Conservation (phyloP, 257 asterid species). For the Osmanthus fragrans region DNA sequence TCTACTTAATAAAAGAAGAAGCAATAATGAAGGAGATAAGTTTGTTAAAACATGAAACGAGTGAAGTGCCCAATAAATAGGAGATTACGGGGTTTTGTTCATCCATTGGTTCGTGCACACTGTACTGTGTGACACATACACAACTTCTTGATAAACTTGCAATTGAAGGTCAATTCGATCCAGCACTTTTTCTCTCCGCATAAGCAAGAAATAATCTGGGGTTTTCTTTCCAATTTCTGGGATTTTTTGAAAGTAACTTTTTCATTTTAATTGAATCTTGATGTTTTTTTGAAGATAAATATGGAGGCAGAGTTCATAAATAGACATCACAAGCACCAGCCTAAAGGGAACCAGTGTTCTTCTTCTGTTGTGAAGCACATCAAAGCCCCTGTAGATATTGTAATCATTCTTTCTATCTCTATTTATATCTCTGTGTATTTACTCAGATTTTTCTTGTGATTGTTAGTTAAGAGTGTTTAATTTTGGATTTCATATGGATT, state of each 20-base stretch:
- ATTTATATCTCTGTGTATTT: neutral
- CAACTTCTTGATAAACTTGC: conserved; percentile 6
- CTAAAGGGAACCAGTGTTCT: conserved; percentile 61
- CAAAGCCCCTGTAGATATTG: conserved; percentile 89
- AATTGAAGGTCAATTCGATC: neutral
- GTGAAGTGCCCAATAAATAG: conserved; percentile 25
- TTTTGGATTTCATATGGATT: conserved; percentile 11
- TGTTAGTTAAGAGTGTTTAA: neutral
- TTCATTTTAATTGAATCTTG: neutral
- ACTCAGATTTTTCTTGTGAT: neutral
- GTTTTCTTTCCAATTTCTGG: conserved; percentile 14
- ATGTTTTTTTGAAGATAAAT: conserved; percentile 8
- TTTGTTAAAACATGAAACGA: conserved; percentile 3
- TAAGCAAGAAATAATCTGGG: neutral
- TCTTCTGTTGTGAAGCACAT: conserved; percentile 71
- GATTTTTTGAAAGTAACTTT: neutral
- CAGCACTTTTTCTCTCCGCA: neutral
- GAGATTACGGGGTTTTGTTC: conserved; percentile 23
- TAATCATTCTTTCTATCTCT: conserved; percentile 28
- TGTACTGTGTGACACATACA: conserved; percentile 13
- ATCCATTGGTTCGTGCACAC: conserved; percentile 34
- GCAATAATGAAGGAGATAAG: conserved; percentile 17
- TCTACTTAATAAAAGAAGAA: neutral
- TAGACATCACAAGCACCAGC: conserved; percentile 51
- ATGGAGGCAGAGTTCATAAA: conserved; percentile 60